These are phyloP conservation scores for Anethum foeniculum DNA, from an alignment of 140 eudicot genomes.

Conservation along the genomic window DNA sequence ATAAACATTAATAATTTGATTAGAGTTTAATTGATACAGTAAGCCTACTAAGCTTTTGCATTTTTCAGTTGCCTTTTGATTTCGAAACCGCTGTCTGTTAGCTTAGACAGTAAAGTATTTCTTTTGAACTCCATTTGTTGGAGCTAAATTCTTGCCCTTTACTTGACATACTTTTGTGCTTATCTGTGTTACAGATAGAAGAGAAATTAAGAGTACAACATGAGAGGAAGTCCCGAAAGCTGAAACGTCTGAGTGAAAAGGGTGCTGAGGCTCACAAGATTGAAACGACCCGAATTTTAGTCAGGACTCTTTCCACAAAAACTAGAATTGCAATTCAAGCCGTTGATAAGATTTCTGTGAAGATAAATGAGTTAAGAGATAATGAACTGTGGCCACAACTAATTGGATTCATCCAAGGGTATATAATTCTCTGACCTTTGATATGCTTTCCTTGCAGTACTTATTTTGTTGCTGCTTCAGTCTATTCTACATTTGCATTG, in stretches of 20 bases:
- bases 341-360: slow-evolving; percentile 79
- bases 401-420: slow-evolving; percentile 81
- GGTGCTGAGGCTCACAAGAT: slow-evolving; percentile 93
- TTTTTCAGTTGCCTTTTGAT: not conserved
- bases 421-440: slow-evolving; percentile 16
- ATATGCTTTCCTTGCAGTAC: not conserved
- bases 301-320: slow-evolving; percentile 77
- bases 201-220: slow-evolving; percentile 80
- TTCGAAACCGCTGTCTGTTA: not conserved
- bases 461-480: not conserved
- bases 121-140: not conserved
- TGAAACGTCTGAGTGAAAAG: slow-evolving; percentile 59
- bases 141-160: not conserved
- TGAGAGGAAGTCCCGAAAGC: slow-evolving; percentile 57
- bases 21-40: not conserved
- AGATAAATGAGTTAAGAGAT: slow-evolving; percentile 72
- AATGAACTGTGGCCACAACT: slow-evolving; percentile 92
- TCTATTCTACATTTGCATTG: not conserved
- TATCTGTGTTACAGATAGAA: slow-evolving; percentile 48
- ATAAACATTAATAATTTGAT: not conserved
- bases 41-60: not conserved
- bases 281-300: slow-evolving; percentile 50
- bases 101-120: not conserved
- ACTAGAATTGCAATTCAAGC: slow-evolving; percentile 83
- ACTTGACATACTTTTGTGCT: not conserved